Evolutionary conservation across 441 rosid species (phyloP).

Genomic region (Manihot esculenta): DNA sequence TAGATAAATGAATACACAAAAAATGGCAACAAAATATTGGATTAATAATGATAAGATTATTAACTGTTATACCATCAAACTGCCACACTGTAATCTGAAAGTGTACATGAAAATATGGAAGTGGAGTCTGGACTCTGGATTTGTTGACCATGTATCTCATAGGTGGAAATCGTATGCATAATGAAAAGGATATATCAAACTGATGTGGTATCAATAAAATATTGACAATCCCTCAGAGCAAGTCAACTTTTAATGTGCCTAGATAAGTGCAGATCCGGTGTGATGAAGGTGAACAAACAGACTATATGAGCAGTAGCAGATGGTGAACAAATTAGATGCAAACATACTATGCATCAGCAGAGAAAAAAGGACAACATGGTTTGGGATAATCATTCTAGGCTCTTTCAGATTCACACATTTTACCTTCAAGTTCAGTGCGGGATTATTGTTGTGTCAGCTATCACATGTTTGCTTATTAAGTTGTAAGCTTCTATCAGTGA

Average conservation of each 20-base stretch:
- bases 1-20: not conserved
- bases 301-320: not conserved
- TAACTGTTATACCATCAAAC: not conserved
- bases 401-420: too few relatives aligned
- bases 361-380: too few relatives aligned
- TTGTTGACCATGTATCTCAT: not conserved
- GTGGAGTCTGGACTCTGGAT: too few relatives aligned
- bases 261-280: too few relatives aligned
- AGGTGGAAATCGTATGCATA: not conserved
- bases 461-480: too few relatives aligned
- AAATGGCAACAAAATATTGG: not conserved
- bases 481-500: too few relatives aligned
- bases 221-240: not conserved
- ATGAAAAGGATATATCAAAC: not conserved
- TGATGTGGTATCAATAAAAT: not conserved
- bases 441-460: too few relatives aligned
- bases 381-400: too few relatives aligned
- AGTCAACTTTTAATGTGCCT: too few relatives aligned
- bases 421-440: too few relatives aligned
- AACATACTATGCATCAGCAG: too few relatives aligned
- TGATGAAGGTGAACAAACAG: not conserved
- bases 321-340: not conserved
- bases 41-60: not conserved
- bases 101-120: too few relatives aligned
- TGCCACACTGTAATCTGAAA: not conserved